These are phyloP conservation scores for Cupressus sempervirens DNA, from an alignment of 75 land plant genomes.

Conservation along the genomic window DNA sequence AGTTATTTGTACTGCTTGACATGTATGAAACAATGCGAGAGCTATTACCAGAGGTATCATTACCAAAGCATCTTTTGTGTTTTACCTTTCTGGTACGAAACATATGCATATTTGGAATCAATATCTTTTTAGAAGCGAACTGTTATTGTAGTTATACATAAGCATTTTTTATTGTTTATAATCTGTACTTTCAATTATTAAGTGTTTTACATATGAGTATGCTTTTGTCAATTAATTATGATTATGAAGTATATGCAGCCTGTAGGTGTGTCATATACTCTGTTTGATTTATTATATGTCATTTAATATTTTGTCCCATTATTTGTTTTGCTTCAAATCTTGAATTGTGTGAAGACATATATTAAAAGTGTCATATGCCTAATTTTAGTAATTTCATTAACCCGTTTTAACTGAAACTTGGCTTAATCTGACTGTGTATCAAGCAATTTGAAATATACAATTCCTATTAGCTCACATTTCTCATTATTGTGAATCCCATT, in stretches of 20 bases:
- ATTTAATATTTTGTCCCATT: neutral
- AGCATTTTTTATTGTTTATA: neutral
- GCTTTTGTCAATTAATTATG: neutral
- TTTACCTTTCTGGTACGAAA: neutral
- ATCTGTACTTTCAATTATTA: neutral
- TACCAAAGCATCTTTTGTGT: neutral
- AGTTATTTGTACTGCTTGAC: conserved; percentile 89
- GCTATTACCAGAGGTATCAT: conserved; percentile 82
- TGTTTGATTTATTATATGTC: no score
- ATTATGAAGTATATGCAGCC: neutral
- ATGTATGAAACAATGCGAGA: conserved; percentile 98
- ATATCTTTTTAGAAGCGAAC: neutral
- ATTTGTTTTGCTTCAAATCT: neutral
- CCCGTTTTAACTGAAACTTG: neutral
- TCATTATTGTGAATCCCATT: no score
- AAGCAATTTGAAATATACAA: no score
- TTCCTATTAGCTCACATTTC: no score
- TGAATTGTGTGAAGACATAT: neutral
- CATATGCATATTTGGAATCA: neutral
- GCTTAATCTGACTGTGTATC: no score
- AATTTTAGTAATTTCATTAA: no score
- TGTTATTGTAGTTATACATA: neutral
- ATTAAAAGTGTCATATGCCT: neutral
- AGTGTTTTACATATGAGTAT: neutral
- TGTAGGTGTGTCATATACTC: neutral